A percentile compares a stretch with the other conserved stretches of the same genome.
phyloP scores from a whole-genome alignment of 306 rosid species.

The Trifolium subterraneum region DNA sequence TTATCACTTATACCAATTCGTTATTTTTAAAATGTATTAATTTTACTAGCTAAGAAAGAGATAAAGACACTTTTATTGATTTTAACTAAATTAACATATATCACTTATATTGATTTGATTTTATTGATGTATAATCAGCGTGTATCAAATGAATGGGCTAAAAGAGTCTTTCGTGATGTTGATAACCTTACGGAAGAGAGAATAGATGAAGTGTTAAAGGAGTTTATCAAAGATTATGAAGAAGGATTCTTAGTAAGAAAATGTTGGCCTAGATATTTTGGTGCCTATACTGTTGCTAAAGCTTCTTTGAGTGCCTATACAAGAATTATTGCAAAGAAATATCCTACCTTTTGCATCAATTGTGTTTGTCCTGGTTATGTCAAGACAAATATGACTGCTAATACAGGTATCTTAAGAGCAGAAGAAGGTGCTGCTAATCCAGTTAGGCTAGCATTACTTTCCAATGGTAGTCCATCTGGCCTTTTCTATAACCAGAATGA shows the following conservation, averaged over 20 bases:
- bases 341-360: slow-evolving; percentile 35
- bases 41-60: too few relatives aligned
- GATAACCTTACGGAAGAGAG: slow-evolving; percentile 36
- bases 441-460: too few relatives aligned
- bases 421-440: too few relatives aligned
- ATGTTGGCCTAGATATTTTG: background rate
- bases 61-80: too few relatives aligned
- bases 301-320: slow-evolving; percentile 45
- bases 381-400: slow-evolving; percentile 39
- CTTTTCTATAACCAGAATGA: too few relatives aligned
- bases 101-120: background rate
- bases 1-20: too few relatives aligned
- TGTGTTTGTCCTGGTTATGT: slow-evolving; percentile 50
- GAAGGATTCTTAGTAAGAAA: slow-evolving; percentile 29
- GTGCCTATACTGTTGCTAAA: slow-evolving; percentile 32
- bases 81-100: too few relatives aligned
- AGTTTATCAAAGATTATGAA: slow-evolving; percentile 21
- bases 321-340: slow-evolving; percentile 48
- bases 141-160: slow-evolving; percentile 30
- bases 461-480: too few relatives aligned
- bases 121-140: slow-evolving; percentile 6
- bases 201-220: slow-evolving; percentile 33
- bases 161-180: slow-evolving; percentile 8
- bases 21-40: too few relatives aligned
- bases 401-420: slow-evolving; percentile 21